A percentile compares a stretch with the other conserved stretches of the same genome.
Evolutionary conservation across 306 rosid genomes (phyloP).

Genomic region (Vigna nakashimae): DNA sequence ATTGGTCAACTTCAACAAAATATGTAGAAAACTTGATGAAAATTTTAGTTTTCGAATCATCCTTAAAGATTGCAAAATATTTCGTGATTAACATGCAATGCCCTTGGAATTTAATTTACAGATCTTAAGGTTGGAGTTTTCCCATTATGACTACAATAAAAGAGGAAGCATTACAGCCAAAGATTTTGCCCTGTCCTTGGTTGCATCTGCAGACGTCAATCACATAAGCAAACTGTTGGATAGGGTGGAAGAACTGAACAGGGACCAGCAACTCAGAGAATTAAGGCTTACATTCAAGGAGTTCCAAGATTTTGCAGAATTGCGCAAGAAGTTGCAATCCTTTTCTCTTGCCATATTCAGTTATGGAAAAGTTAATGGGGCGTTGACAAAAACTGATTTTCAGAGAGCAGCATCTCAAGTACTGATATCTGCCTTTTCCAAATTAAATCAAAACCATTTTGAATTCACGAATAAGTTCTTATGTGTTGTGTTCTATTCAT

Average conservation of each 20-base stretch:
- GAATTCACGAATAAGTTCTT: conserved; percentile 10
- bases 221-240: conserved; percentile 71
- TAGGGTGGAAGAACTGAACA: conserved; percentile 59
- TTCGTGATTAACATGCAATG: not conserved
- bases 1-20: not conserved
- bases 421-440: conserved; percentile 36
- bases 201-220: conserved; percentile 79
- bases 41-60: not conserved
- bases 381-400: conserved; percentile 70
- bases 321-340: conserved; percentile 62
- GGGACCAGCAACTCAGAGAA: conserved; percentile 45
- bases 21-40: not conserved
- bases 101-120: conserved; percentile 40
- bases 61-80: conserved; percentile 9
- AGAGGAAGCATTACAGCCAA: conserved; percentile 71
- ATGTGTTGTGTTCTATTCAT: conserved; percentile 26
- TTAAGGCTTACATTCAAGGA: conserved; percentile 63
- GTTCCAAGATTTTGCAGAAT: conserved; percentile 68
- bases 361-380: conserved; percentile 76
- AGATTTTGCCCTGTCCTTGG: conserved; percentile 81
- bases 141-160: conserved; percentile 70
- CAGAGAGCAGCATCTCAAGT: conserved; percentile 87
- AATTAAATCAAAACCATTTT: conserved; percentile 12
- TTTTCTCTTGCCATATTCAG: conserved; percentile 82
- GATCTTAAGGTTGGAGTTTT: conserved; percentile 75